Conservation (phyloP, 192 early-diverging fungal species). For the Tieghemiomyces parasiticus region DNA sequence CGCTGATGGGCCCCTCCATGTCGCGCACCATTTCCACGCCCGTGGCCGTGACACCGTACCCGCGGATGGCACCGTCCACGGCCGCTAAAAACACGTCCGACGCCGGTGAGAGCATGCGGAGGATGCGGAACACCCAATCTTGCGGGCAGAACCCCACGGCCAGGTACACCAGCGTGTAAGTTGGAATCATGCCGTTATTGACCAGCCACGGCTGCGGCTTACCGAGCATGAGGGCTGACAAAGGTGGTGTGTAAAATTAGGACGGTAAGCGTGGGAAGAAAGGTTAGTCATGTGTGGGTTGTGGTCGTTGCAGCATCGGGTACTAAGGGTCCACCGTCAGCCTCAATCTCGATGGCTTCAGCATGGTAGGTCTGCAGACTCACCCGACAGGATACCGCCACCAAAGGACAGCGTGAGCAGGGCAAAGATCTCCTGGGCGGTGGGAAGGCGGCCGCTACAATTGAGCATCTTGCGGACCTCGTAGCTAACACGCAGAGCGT, state of each 20-base stretch:
- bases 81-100: constrained; percentile 31
- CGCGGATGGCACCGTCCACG: constrained; percentile 30
- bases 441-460: constrained; percentile 17
- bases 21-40: constrained; percentile 31
- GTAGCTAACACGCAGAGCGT: constrained; percentile 29
- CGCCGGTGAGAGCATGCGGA: constrained; percentile 21
- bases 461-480: constrained; percentile 33
- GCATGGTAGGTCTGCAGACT: not conserved
- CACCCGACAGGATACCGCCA: constrained; percentile 28
- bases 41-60: constrained; percentile 30
- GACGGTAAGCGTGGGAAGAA: not conserved
- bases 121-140: constrained; percentile 22
- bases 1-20: constrained; percentile 19
- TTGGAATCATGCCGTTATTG: constrained; percentile 24
- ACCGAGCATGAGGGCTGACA: constrained; percentile 22
- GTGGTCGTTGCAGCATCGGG: not conserved
- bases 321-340: too few relatives aligned
- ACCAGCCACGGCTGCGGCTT: constrained; percentile 28
- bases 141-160: constrained; percentile 24
- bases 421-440: constrained; percentile 26
- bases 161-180: constrained; percentile 22
- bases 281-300: not conserved
- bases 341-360: not conserved
- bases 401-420: constrained; percentile 36
- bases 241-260: not conserved